phyloP scores from a whole-genome alignment of 345 rosid genomes.

The Acer saccharum region DNA sequence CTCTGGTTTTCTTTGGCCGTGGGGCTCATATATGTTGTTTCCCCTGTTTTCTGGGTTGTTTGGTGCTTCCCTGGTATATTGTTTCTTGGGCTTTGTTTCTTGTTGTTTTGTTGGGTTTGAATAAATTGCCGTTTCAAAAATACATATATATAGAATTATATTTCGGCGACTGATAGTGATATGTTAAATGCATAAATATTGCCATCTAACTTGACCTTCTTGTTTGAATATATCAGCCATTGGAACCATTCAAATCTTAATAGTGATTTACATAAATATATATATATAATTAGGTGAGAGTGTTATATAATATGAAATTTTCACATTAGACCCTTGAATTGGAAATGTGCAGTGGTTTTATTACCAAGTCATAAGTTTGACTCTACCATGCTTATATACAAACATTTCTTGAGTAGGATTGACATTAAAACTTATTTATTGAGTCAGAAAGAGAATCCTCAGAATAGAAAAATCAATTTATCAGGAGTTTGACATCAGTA shows the following conservation, averaged over 20 bases:
- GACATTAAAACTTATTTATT: background rate
- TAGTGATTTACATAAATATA: no score
- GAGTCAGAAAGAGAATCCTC: background rate
- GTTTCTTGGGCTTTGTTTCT: no score
- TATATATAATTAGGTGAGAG: no score
- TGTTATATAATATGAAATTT: background rate
- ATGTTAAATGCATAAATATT: background rate
- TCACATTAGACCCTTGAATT: background rate
- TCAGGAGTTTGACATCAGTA: background rate
- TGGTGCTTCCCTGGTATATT: no score
- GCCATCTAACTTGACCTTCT: constrained; percentile 2
- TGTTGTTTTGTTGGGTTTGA: no score
- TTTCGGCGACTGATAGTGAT: background rate
- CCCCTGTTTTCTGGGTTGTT: no score
- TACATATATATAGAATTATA: no score
- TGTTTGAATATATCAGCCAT: background rate
- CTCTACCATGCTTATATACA: background rate
- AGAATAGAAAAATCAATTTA: background rate
- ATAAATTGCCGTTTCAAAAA: no score
- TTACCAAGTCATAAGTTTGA: background rate
- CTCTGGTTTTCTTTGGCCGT: no score
- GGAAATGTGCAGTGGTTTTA: background rate
- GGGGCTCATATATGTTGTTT: no score
- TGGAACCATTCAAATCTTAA: background rate
- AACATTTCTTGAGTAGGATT: background rate